Evolutionary conservation across 306 rosid genomes (phyloP), one percentile per base, ranked within the genome.

Genomic region (Begonia peltatifolia): DNA sequence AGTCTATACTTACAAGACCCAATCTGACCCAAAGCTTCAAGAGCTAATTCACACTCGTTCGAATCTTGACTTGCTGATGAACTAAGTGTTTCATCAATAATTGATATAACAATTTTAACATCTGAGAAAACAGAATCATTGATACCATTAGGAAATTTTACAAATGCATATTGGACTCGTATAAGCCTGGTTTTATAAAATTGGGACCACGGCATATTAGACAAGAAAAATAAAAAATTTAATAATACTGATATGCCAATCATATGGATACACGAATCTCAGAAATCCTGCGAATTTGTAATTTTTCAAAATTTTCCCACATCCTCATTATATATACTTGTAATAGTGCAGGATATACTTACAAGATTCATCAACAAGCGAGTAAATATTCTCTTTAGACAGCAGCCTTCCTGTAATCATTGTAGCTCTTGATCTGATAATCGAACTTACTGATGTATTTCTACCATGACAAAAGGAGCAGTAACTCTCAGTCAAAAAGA

Each of bases 11-110:
- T 83, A 90, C 97, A 67, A 43, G 79, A 76, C 63, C 99, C 99
- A 25, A 90, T 86, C 61, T 78, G 77, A 69, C 95, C 99, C 64
- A 90, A 66, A 20, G 99, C 93, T 69, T 90, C 99, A 46, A 90
- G 73, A 49, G 94, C 94, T 65, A 82, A 65, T 80, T 86, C 99
- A 65, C 65, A 69, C 63, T 83, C 94, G 61, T 90, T 84, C 47
- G 60, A 74, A 57, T 80, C 84, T 30, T 43, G 83, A 59, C 73
- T 64, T 56, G 76, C 86, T 53, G 76, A 56, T 6, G 74, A 76
- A 64, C 68, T 59, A 38, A 90, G 88, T 65, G 73, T 67, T 52
- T 68, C 81, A 30, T 78, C 84, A 72, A 86, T 76, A 52, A 84
- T 79, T 42, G 87, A 68, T 61, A 90, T 68, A 22, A 79, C 77